Base-by-base conservation (phyloP, 2,329 filamentous ascomycete genomes). In the Lachnellula suecica region DNA sequence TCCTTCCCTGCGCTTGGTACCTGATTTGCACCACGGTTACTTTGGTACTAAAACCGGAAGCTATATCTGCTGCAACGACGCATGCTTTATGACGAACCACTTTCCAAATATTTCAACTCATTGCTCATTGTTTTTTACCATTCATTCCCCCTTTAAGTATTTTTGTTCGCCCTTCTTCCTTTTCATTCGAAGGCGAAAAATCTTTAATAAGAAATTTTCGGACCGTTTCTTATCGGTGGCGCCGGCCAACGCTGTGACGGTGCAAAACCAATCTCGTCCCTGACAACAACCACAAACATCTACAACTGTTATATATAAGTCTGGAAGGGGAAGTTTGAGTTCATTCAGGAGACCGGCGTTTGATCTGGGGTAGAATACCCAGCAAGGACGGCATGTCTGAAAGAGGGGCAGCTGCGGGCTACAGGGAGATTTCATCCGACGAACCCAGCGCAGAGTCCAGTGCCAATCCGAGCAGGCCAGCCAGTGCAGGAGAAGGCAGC, bases 311-410 rank as follows among this genome's bases (percentile, higher is more conserved):
- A 15, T 40, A 20, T 25, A 9, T 47, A 24, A 4, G 19, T 10
- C 35, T 48, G n/a, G 15, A 40, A 40, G 19, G 37, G 20, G 8
- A 10, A 3, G 15, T 31, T 40, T 19, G 37, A 10, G 19, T 11
- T 17, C 2, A 23, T 20, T 19, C 10, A 11, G 20, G 11, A 19
- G 19, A 22, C 20, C 20, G 4, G 6, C 11, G 37, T 40, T 15
- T 19, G 19, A 4, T 2, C 20, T 40, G 20, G 20, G 25, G 25
- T 44, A 59, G 27, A 34, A 63, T 63, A 59, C 58, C 59, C 22
- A 59, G 59, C 49, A 57, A 63, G 29, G 60, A 62, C 42, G 31
- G 41, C 2, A 53, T 59, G 7, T 56, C 59, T 31, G 59, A 63
- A 52, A 47, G 47, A 29, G 46, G 50, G 2, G n/a, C 31, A 46